phyloP scores from a whole-genome alignment of 306 rosid species.

The Casuarina cunninghamiana region DNA sequence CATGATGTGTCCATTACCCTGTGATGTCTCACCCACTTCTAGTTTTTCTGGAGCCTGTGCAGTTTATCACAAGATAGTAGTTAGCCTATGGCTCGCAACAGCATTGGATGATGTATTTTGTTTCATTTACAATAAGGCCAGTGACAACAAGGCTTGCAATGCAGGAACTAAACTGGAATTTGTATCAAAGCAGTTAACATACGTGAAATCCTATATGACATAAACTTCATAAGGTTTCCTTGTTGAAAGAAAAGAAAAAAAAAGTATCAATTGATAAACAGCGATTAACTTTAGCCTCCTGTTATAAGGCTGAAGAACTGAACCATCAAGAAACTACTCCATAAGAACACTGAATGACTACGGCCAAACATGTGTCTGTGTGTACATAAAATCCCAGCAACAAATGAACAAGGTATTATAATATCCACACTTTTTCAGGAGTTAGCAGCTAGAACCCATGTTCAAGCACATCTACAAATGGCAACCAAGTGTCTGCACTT shows the following conservation, averaged over 20 bases:
- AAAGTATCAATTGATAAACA: not conserved
- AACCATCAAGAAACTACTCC: not conserved
- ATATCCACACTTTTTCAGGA: not conserved
- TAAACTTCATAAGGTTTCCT: not conserved
- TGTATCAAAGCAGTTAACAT: not conserved
- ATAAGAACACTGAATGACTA: not conserved
- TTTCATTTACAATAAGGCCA: not conserved
- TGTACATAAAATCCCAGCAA: not conserved
- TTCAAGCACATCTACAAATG: not conserved
- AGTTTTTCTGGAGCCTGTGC: not conserved
- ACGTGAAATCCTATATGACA: not conserved
- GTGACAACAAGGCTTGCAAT: not conserved
- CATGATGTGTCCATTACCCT: not conserved
- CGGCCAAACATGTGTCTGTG: not conserved
- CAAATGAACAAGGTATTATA: not conserved
- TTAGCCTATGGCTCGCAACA: not conserved
- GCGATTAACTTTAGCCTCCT: too few species aligned
- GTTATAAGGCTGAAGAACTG: too few species aligned
- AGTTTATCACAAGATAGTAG: not conserved
- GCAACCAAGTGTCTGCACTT: not conserved
- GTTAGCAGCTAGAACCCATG: not conserved
- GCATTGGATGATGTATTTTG: not conserved
- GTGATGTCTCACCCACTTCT: not conserved
- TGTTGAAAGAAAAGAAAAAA: not conserved
- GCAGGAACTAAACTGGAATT: not conserved